Base-by-base conservation (phyloP, 495 filamentous ascomycete genomes). In the Penicillium robsamsonii region DNA sequence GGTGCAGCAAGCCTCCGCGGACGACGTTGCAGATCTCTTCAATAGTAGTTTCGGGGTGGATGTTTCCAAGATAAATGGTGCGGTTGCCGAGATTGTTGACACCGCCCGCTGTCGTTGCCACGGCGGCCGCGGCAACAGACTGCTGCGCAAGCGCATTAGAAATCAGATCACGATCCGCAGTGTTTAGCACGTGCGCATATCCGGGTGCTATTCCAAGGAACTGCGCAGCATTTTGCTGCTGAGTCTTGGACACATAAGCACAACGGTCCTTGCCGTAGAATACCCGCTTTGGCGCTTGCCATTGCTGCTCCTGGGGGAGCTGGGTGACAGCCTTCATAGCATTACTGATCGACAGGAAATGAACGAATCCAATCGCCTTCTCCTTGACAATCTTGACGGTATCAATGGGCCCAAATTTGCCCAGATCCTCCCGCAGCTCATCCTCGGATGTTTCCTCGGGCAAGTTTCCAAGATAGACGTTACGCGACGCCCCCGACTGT, bases 11-110 rank as follows among this genome's bases (percentile, higher is more conserved):
- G 58, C 92, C 92, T 42, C 92, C 92, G 47, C 92, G 86, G 27
- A 97, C 92, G 46, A 97, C 92, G 64, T 97, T 97, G 78, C 92
- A 97, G 70, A 97, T 97, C 70, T 96, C 94, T 73, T 97, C 94
- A 61, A 97, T 93, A 2, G 94, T 97, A 2, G 94, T 98, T 74
- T 98, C 94, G 0, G 94, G 94, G 71, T 98, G 94, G 62, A 98
- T 98, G 74, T 98, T 98, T 59, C 94, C 94, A 11, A 98, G 84
- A 66, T 98, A 98, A 56, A 97, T 96, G 20, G 94, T 98, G 45
- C 94, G 85, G 75, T 98, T 98, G 22, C 94, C 94, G 25, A 98
- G 79, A 69, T 98, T 98, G 78, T 92, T 94, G 59, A 97, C 91
- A 30, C 94, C 94, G 58, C 95, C 94, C 55, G 94, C 94, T 0